Conservation (phyloP, 352 stramenopile genomes). For the Phytophthora hybrid region DNA sequence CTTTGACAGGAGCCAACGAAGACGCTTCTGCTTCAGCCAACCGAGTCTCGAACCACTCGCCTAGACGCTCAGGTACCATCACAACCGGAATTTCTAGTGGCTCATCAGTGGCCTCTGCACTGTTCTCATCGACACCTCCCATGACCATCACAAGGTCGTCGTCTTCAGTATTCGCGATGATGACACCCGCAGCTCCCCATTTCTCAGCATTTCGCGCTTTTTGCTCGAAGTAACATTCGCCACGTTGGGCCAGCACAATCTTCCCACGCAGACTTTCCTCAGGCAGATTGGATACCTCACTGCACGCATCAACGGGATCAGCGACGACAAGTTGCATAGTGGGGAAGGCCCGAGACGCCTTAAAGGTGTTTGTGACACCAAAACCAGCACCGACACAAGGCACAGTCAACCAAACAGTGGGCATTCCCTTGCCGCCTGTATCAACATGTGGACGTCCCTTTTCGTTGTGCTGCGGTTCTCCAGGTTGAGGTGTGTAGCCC, state of each 20-base stretch:
- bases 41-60: slow-evolving; percentile 59
- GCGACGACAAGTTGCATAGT: slow-evolving; percentile 50
- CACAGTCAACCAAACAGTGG: slow-evolving; percentile 46
- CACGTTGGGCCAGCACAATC: slow-evolving; percentile 60
- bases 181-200: slow-evolving; percentile 58
- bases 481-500: slow-evolving; percentile 14
- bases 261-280: slow-evolving; percentile 51
- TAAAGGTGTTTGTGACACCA: slow-evolving; percentile 48
- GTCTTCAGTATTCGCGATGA: slow-evolving; percentile 74
- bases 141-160: slow-evolving; percentile 85
- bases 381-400: slow-evolving; percentile 73
- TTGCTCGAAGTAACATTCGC: slow-evolving; percentile 78
- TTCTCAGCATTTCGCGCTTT: slow-evolving; percentile 67
- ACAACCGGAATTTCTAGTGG: slow-evolving; percentile 55
- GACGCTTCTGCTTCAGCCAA: slow-evolving; percentile 26
- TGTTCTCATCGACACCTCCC: slow-evolving; percentile 49
- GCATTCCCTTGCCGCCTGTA: slow-evolving; percentile 20
- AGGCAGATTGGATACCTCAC: slow-evolving; percentile 38
- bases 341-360: slow-evolving; percentile 34
- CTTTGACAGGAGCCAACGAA: slow-evolving; percentile 35
- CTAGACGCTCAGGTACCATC: slow-evolving; percentile 71
- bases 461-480: slow-evolving; percentile 21
- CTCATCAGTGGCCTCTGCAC: slow-evolving; percentile 22
- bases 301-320: slow-evolving; percentile 66
- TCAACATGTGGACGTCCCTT: slow-evolving; percentile 21